A percentile compares a stretch with the other conserved stretches of the same genome.
These are phyloP conservation scores for Verticillium isaacii DNA, from an alignment of 2,329 filamentous ascomycete genomes.

Conservation along the genomic window DNA sequence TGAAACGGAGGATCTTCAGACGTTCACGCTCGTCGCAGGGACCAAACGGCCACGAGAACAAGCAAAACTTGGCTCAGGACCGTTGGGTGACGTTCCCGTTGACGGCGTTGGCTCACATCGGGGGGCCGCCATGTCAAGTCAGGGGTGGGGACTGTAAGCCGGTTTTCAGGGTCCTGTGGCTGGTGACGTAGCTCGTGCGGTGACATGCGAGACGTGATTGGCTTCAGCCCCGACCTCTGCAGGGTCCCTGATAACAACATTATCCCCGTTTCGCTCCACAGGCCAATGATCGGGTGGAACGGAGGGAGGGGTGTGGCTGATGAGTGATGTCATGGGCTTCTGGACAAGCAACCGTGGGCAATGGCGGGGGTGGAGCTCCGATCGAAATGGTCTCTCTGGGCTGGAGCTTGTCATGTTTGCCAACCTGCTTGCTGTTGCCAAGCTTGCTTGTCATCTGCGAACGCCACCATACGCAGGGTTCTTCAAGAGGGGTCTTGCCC, in stretches of 20 bases:
- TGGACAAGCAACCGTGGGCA: not conserved
- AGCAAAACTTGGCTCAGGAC: not conserved
- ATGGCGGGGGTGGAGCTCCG: not conserved
- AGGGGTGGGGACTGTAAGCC: not conserved
- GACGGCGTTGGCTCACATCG: not conserved
- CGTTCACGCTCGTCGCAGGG: not conserved
- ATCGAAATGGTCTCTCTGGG: not conserved
- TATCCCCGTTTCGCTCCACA: not conserved
- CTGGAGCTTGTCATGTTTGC: not conserved
- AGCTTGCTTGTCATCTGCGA: not conserved
- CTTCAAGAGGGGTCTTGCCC: not conserved
- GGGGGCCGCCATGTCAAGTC: not conserved
- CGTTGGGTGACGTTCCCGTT: not conserved
- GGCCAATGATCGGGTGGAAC: not conserved
- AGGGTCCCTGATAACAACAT: not conserved
- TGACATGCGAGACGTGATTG: not conserved
- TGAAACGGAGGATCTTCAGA: not conserved
- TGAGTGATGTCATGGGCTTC: not conserved
- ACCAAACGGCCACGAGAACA: not conserved
- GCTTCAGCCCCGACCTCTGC: not conserved
- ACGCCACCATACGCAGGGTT: not conserved
- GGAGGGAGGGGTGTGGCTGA: not conserved
- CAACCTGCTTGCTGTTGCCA: not conserved
- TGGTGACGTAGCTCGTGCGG: constrained; percentile 1
- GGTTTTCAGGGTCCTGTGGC: constrained; percentile 6